Base-by-base conservation (phyloP, 352 stramenopile genomes). In the Vaucheria bursata region DNA sequence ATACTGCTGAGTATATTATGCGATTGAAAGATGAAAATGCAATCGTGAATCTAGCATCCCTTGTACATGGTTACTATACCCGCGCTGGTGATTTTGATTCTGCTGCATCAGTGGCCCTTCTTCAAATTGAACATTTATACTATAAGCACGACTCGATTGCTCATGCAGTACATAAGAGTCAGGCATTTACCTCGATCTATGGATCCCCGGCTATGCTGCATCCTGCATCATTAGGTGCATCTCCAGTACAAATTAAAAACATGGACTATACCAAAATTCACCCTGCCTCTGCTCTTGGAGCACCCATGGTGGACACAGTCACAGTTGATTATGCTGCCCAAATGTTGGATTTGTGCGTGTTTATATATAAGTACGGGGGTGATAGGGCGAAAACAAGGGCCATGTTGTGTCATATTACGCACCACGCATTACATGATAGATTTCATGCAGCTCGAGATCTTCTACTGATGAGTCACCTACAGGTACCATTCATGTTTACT, bases 391-490 rank as follows among this genome's bases (percentile, higher is more conserved):
- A 73, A 33, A 97, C 92, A 37, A 89, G 93, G 38, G 95, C 96
- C n/a, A 97, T 98, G 88, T 91, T 99, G 7, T 98, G 94, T 87
- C 93, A 97, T 81, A 97, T 99, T 74, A 98, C 96, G 84, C 92
- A 98, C 87, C 91, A 98, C 85, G 93, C 95, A 29, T 85, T 98
- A 53, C 95, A 99, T 86, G 95, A 98, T 89, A 90, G 93, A n/a
- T 99, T 98, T 88, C 87, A 97, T 77, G 93, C 96, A 74, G 95
- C 95, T n/a, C 91, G 95, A 52, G 95, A 99, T 85, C 85, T 99
- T 86, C 88, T 99, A 49, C 87, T 99, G 45, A 98, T 99, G 94
- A 97, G 90, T 36, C 93, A 98, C 85, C 91, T 99, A 74, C 94
- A 98, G 86, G 94, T 98, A 79, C 96, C 91, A n/a, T n/a, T n/a